A percentile compares a stretch with the other conserved stretches of the same genome.
These are phyloP conservation scores for Phalaenopsis hybrid DNA, from an alignment of 116 monocot species.

Conservation along the genomic window DNA sequence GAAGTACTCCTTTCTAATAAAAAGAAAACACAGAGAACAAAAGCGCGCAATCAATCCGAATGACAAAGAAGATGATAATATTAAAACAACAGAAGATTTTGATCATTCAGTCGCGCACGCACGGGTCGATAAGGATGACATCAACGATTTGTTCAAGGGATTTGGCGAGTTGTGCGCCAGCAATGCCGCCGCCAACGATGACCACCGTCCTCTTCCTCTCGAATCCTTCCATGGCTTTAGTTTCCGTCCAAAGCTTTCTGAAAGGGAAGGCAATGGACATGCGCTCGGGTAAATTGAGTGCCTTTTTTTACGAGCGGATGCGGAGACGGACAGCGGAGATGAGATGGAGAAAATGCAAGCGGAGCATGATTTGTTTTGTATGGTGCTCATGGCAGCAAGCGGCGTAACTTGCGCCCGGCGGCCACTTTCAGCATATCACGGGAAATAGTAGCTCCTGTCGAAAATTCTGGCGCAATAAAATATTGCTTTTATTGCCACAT, in stretches of 20 bases:
- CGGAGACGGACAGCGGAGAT: not conserved
- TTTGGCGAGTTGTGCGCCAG: constrained; percentile 9
- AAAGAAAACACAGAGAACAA: not conserved
- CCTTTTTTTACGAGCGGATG: not conserved
- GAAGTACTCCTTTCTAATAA: constrained; percentile 58
- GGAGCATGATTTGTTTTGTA: not conserved
- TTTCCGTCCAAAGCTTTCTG: not conserved
- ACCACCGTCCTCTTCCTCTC: constrained; percentile 5
- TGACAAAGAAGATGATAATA: not conserved
- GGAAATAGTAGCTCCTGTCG: too few species aligned
- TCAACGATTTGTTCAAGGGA: constrained; percentile 4
- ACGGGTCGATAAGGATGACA: constrained; percentile 16
- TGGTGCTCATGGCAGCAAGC: not conserved
- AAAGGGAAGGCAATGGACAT: not conserved
- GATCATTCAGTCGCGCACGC: not conserved
- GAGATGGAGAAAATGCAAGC: not conserved
- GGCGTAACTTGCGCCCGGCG: not conserved
- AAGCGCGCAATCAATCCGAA: not conserved
- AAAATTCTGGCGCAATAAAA: too few species aligned
- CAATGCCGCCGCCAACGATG: constrained; percentile 16
- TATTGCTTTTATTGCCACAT: too few species aligned
- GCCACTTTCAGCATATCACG: not conserved
- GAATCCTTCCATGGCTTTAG: not conserved
- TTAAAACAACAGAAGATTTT: not conserved
- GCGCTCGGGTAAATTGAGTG: not conserved